Percentiles rank a stretch among this genome's conserved stretches.
Conservation (phyloP, 306 rosid species). For the Oemleria cerasiformis region DNA sequence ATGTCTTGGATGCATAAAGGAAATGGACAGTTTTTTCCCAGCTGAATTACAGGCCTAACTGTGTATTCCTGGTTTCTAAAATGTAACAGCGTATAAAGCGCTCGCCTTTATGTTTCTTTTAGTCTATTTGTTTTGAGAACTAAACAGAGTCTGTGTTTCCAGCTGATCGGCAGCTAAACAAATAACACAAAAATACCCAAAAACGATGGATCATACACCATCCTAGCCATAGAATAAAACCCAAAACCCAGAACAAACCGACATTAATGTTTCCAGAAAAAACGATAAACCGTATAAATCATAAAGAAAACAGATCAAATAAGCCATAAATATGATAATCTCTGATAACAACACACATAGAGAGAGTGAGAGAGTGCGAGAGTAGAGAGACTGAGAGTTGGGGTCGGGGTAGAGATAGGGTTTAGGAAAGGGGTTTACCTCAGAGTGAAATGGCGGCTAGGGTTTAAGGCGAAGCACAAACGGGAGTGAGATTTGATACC, state of each 20-base stretch:
- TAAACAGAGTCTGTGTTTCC: too few relatives aligned
- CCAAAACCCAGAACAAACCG: neutral
- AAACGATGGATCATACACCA: neutral
- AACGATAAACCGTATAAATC: neutral
- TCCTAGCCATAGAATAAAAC: neutral
- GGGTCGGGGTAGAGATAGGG: neutral
- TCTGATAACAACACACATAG: neutral
- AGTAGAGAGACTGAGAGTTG: neutral
- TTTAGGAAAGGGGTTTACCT: conserved; percentile 34
- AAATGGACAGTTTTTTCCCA: neutral
- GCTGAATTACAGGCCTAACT: neutral
- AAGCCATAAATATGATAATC: neutral
- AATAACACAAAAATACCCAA: neutral
- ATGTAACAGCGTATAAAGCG: neutral
- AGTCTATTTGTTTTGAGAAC: neutral
- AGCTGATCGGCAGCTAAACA: neutral
- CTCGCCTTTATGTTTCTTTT: neutral
- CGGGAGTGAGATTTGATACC: too few relatives aligned
- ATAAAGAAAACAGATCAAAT: neutral
- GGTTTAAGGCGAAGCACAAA: conserved; percentile 41
- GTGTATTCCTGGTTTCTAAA: neutral
- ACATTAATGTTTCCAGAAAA: neutral
- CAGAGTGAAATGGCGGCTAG: conserved; percentile 43
- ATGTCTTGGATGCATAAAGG: neutral
- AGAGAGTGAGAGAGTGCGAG: neutral